Base-by-base conservation (phyloP, 2,329 filamentous ascomycete species). In the Colletotrichum chrysophilum region DNA sequence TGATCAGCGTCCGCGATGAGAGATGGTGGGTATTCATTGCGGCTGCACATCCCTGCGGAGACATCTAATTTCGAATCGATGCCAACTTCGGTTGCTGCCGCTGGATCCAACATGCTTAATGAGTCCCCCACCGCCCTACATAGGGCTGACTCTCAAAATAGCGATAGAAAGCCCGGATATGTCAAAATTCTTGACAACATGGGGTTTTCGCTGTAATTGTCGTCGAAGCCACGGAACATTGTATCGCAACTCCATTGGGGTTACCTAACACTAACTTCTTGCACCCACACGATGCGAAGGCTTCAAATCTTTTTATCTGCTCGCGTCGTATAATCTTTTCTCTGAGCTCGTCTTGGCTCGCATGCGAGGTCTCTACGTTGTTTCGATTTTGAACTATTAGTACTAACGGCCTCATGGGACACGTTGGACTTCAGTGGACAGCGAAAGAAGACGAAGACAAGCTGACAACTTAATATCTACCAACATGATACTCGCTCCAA, bases 281-380 rank as follows among this genome's bases (percentile, higher is more conserved):
- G 10, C n/a, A 21, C 10, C 43, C 10, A 52, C 10, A 52, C 13
- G 6, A 21, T 52, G 43, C n/a, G 43, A 13, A 52, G 43, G n/a
- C 3, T 13, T 1, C 14, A n/a, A 21, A n/a, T 48, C 1, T 48
- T 5, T 4, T 13, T 13, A 12, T 48, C 2, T 13, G 10, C 43
- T 21, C 6, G n/a, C 12, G 0, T 7, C 3, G 5, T 21, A 0
- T 13, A 7, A 4, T 48, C 1, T 3, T 7, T 21, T 1, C 43
- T 21, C 9, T 13, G n/a, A 9, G 43, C 43, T 52, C n/a, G 6
- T 52, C 43, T 52, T 21, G 43, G n/a, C n/a, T 52, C 6, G 3
- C n/a, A 52, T 21, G 0, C 2, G 10, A 52, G 6, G 18, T 21
- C 0, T n/a, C n/a, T 4, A 4, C n/a, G 3, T 21, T 12, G 10